Evolutionary conservation across 169 alveolate genomes (phyloP), one percentile per base, ranked within the genome.

Genomic region (Plasmodium cynomolgi): DNA sequence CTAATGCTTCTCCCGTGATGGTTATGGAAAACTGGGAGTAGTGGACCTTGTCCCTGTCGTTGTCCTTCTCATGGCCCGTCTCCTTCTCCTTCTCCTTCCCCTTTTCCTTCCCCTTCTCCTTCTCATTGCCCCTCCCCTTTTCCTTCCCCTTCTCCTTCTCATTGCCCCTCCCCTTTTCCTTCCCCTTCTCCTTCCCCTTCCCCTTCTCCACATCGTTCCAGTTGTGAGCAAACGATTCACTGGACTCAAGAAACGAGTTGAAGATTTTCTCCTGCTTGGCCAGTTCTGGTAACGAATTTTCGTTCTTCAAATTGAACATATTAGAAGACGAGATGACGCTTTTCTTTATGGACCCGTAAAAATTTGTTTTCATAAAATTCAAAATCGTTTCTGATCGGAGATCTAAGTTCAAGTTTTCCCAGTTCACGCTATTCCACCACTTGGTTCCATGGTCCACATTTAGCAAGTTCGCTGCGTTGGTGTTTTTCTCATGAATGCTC

Each of bases 1-100:
- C 95, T 84, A 96, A 75, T 23, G 97, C 97, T 79, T 95, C 98
- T 15, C 98, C 98, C 29, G 97, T 96, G 15, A 96, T 84, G 6
- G 98, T 96, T 37, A 96, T 93, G 29, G 97, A 94, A 54, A 96
- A 95, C 71, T 93, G 91, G 44, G 81, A 58, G 83, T 72, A 96
- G 80, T 92, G 95, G 9, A 80, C 81, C 58, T 73, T 71, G 11
- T 93, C 95, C 23, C 68, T n/a, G n/a, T n/a, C n/a, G n/a, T n/a
- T n/a, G n/a, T n/a, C n/a, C n/a, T n/a, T n/a, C n/a, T n/a, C n/a
- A n/a, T n/a, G n/a, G n/a, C n/a, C n/a, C n/a, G n/a, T 56, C 3
- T 17, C 33, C 80, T 72, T 85, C 17, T 33, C 7, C 81, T 73
- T 86, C 8, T 86, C 93, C 33, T 15, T 77, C 39, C 3, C 23